Conservation (phyloP, 352 stramenopile genomes). For the Phytophthora hybrid region DNA sequence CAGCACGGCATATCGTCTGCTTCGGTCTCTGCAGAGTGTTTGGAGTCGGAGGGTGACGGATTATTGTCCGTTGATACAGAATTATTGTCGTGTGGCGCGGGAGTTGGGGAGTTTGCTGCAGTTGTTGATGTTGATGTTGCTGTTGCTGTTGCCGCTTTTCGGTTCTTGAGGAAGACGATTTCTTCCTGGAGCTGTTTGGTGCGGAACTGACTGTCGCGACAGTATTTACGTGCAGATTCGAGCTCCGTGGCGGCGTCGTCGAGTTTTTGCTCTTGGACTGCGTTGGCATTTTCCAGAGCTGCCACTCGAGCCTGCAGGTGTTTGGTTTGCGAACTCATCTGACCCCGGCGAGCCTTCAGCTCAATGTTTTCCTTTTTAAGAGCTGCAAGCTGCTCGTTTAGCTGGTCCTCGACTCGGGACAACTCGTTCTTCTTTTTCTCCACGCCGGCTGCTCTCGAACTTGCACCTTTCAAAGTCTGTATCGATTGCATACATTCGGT, state of each 20-base stretch:
- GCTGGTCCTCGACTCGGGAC: slow-evolving; percentile 44
- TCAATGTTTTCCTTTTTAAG: slow-evolving; percentile 69
- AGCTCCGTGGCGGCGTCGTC: slow-evolving; percentile 55
- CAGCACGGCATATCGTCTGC: slow-evolving; percentile 45
- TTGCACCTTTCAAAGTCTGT: slow-evolving; percentile 55
- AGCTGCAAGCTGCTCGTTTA: slow-evolving; percentile 51
- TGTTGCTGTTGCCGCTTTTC: slow-evolving; percentile 29
- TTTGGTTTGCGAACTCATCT: slow-evolving; percentile 59
- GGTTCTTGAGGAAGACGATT: slow-evolving; percentile 66
- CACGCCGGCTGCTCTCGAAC: slow-evolving; percentile 41
- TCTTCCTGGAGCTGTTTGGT: slow-evolving; percentile 79
- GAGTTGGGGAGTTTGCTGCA: not conserved
- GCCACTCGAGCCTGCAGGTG: slow-evolving; percentile 52
- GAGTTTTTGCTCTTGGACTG: slow-evolving; percentile 44
- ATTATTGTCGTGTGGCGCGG: not conserved
- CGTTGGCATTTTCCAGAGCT: slow-evolving; percentile 47
- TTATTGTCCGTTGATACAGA: not conserved
- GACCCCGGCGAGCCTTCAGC: slow-evolving; percentile 48
- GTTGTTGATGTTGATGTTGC: not conserved
- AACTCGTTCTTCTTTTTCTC: slow-evolving; percentile 53
- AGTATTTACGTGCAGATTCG: slow-evolving; percentile 56
- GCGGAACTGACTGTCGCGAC: slow-evolving; percentile 67
- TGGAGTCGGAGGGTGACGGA: not conserved
- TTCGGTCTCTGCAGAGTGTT: slow-evolving; percentile 22
- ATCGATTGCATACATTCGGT: not conserved